These are phyloP conservation scores for Cercospora sesami DNA, from an alignment of 2,329 filamentous ascomycete species.

Conservation along the genomic window DNA sequence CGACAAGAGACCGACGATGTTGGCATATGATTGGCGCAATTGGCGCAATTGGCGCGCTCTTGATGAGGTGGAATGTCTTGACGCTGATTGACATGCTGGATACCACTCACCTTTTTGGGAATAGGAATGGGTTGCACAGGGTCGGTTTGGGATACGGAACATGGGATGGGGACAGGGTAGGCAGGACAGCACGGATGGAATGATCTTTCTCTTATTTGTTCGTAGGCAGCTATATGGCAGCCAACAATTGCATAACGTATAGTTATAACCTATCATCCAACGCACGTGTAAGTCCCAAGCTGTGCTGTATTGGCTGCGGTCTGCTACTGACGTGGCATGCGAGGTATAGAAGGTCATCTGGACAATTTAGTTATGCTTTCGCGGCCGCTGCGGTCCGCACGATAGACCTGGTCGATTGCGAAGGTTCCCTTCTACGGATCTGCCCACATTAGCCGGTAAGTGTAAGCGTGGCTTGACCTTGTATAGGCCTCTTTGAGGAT, in stretches of 20 bases:
- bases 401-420: not conserved
- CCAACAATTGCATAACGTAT: not conserved
- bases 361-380: not conserved
- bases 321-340: not conserved
- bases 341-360: not conserved
- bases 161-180: not conserved
- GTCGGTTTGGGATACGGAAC: not conserved
- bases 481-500: no score
- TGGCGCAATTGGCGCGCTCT: not conserved
- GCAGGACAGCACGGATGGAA: not conserved
- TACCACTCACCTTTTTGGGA: not conserved
- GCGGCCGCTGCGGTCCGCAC: not conserved
- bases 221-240: not conserved
- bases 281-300: not conserved
- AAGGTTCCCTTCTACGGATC: no score
- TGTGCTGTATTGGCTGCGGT: not conserved
- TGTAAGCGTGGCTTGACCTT: no score
- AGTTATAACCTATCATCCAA: not conserved
- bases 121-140: not conserved
- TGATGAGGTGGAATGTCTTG: not conserved
- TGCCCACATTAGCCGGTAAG: no score
- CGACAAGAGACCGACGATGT: not conserved
- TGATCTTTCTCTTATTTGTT: not conserved
- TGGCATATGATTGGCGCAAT: not conserved
- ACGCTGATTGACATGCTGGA: not conserved